These are phyloP conservation scores for Nannizziopsis barbatae DNA, from an alignment of 2,329 filamentous ascomycete species.

Conservation along the genomic window DNA sequence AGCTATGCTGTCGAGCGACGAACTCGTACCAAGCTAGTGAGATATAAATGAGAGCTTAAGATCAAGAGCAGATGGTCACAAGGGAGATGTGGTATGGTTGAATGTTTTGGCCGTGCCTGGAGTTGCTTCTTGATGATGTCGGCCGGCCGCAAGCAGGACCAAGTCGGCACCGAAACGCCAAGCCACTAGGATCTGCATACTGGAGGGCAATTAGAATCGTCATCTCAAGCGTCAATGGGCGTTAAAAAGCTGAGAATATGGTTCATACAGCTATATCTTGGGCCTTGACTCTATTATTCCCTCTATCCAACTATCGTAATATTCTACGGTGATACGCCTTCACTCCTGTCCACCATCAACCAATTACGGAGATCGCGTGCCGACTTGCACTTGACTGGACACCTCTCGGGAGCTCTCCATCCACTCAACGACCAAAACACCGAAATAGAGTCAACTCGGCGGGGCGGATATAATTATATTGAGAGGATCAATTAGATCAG, in stretches of 20 bases:
- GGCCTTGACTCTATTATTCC: no score
- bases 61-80: background rate
- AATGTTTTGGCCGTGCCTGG: background rate
- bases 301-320: no score
- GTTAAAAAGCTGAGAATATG: no score
- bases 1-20: conserved; percentile 2
- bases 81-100: background rate
- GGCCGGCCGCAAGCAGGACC: background rate
- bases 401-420: no score
- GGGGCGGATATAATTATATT: no score
- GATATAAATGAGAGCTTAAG: background rate
- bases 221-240: background rate
- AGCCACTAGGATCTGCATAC: conserved; percentile 2
- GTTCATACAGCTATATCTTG: no score
- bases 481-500: background rate
- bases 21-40: background rate
- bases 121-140: background rate
- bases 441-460: no score
- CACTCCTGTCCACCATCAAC: no score
- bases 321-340: no score
- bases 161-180: conserved; percentile 4
- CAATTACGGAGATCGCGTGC: no score
- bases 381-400: no score
- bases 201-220: background rate
- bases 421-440: no score